phyloP scores from a whole-genome alignment of 1,139 yeast species.

The Suhomyces bokatorum region DNA sequence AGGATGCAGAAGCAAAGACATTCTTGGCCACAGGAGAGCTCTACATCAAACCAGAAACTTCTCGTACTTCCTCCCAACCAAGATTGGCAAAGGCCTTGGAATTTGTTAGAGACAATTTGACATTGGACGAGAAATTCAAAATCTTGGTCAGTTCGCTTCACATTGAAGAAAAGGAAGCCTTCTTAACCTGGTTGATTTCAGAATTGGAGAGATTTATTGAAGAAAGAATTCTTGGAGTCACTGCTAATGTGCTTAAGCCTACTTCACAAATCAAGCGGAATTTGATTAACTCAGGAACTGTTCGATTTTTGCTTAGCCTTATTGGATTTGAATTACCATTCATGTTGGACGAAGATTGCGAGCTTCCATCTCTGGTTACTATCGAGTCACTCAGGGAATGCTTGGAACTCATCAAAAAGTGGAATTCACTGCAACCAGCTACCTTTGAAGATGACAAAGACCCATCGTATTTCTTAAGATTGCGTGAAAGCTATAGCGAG shows the following conservation, averaged over 20 bases:
- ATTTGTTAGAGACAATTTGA: slow-evolving; percentile 33
- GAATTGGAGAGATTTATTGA: slow-evolving; percentile 37
- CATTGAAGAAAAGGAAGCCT: slow-evolving; percentile 42
- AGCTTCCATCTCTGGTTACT: slow-evolving; percentile 22
- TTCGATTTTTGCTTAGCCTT: slow-evolving; percentile 33
- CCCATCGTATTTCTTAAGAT: slow-evolving; percentile 37
- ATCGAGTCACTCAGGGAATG: slow-evolving; percentile 24
- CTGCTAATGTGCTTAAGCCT: slow-evolving; percentile 18
- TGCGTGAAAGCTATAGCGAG: slow-evolving; percentile 22
- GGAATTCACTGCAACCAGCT: slow-evolving; percentile 34
- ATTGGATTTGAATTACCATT: slow-evolving; percentile 45
- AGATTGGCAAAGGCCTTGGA: slow-evolving; percentile 40
- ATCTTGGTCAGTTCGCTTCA: slow-evolving; percentile 52
- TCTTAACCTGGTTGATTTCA: slow-evolving; percentile 45
- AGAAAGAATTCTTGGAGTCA: slow-evolving; percentile 21
- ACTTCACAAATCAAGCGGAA: slow-evolving; percentile 24
- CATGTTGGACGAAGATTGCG: slow-evolving; percentile 35
- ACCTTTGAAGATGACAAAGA: slow-evolving; percentile 45
- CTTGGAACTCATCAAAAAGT: slow-evolving; percentile 31
- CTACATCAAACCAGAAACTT: slow-evolving; percentile 23
- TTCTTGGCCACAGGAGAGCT: slow-evolving; percentile 56
- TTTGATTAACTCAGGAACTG: slow-evolving; percentile 37
- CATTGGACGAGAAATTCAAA: slow-evolving; percentile 39
- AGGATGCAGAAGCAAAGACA: slow-evolving; percentile 39
- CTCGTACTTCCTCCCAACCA: slow-evolving; percentile 21